These are phyloP conservation scores for Herpotrichia juniperi DNA, from an alignment of 2,329 filamentous ascomycete species.

Conservation along the genomic window DNA sequence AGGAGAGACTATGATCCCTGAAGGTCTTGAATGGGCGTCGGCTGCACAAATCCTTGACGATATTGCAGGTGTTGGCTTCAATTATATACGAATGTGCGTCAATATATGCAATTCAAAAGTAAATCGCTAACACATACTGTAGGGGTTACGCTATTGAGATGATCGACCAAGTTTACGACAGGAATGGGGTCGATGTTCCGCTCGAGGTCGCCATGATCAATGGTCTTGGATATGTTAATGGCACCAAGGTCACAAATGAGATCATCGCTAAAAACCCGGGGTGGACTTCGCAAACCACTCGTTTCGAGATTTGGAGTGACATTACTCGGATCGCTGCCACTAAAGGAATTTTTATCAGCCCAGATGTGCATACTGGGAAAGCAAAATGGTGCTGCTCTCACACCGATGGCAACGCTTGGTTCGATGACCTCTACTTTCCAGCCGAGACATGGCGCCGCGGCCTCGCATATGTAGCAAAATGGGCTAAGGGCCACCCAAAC, in stretches of 20 bases:
- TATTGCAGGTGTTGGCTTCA: slow-evolving; percentile 62
- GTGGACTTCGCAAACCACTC: slow-evolving; percentile 46
- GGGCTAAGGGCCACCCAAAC: slow-evolving; percentile 56
- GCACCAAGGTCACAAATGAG: slow-evolving; percentile 46
- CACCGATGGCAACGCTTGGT: slow-evolving; percentile 65
- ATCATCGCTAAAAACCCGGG: slow-evolving; percentile 44
- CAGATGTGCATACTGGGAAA: slow-evolving; percentile 39
- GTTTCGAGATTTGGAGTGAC: slow-evolving; percentile 46
- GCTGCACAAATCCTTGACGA: slow-evolving; percentile 58
- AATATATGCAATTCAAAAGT: neutral
- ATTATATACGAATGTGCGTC: slow-evolving; percentile 56
- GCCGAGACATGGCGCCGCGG: slow-evolving; percentile 61
- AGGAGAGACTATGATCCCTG: slow-evolving; percentile 64
- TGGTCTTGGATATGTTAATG: slow-evolving; percentile 48
- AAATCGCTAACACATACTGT: slow-evolving; percentile 25
- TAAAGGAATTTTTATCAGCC: slow-evolving; percentile 37
- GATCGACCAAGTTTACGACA: slow-evolving; percentile 50
- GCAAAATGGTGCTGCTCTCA: slow-evolving; percentile 43
- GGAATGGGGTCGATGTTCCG: slow-evolving; percentile 45
- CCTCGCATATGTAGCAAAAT: slow-evolving; percentile 58
- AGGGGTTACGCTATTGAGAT: slow-evolving; percentile 51
- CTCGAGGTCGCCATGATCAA: slow-evolving; percentile 49
- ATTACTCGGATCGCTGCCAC: slow-evolving; percentile 32
- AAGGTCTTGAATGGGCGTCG: slow-evolving; percentile 64
- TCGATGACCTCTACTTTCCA: slow-evolving; percentile 60